Evolutionary conservation across 352 stramenopile genomes (phyloP), one percentile per base, ranked within the genome.

Genomic region (Aphanomyces invadans): DNA sequence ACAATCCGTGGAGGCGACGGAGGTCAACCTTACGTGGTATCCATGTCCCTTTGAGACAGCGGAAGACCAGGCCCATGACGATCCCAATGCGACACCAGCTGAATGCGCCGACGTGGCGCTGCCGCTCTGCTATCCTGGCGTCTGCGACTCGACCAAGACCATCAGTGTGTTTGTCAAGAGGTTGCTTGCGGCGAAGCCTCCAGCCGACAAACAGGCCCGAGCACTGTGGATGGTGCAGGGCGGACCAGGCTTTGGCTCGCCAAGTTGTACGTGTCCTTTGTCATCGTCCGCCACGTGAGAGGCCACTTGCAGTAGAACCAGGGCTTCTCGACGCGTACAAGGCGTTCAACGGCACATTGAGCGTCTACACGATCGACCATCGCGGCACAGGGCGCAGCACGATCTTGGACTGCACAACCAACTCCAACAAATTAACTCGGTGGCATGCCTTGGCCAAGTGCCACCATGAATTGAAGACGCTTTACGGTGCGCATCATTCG

Each of bases 61-160:
- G 11, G 49, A 57, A 38, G 49, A 57, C 49, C 15, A 33, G 11
- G 49, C 49, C 49, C 49, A 57, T n/a, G 49, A 57, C 2, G 49
- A 57, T n/a, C 21, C 25, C 4, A 32, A 57, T 57, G 49, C 49
- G 21, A 57, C 29, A 12, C 25, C 25, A 19, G 55, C 55, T 10
- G 77, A 92, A 31, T 92, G 83, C 69, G 79, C 76, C 0, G 72
- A 85, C 42, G 70, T 92, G 21, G 70, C 75, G n/a, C 76, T 89
- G 64, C 81, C 83, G 45, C 71, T 92, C 52, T 92, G 83, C 68
- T 83, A 90, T 71, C 70, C 78, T 0, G 74, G 73, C n/a, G 61
- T 92, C 15, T 92, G 83, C 70, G 39, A 73, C 25, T 89, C 79
- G 65, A 70, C 80, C 54, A 71, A 76, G 42, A 80, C 65, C 25